phyloP scores from a whole-genome alignment of 208 protist species.

The Crithidia mellificae region DNA sequence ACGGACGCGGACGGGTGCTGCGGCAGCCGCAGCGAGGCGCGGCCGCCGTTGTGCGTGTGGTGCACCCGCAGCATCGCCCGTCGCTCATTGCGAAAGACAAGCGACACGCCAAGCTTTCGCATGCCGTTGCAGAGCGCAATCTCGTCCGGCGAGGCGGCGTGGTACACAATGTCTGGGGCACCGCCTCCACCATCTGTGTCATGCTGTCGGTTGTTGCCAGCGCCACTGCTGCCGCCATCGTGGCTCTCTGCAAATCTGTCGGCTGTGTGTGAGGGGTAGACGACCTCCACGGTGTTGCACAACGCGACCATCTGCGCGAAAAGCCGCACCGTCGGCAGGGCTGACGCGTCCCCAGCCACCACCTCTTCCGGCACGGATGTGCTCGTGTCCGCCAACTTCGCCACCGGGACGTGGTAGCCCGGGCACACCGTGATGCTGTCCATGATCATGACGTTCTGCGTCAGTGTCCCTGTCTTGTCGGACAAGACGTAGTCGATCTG shows the following conservation, averaged over 20 bases:
- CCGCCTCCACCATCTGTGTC: too few species aligned
- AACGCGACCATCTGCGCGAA: slow-evolving; percentile 79
- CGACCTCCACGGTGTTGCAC: slow-evolving; percentile 90
- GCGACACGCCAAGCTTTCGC: slow-evolving; percentile 53
- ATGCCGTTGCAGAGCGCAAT: slow-evolving; percentile 88
- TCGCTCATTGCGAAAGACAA: slow-evolving; percentile 39
- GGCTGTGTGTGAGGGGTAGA: background rate
- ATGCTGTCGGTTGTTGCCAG: too few species aligned
- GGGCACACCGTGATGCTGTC: slow-evolving; percentile 51
- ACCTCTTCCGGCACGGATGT: slow-evolving; percentile 3
- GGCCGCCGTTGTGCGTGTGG: background rate
- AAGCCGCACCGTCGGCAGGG: slow-evolving; percentile 27
- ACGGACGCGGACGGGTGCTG: background rate
- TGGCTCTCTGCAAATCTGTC: background rate
- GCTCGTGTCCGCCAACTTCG: slow-evolving; percentile 8
- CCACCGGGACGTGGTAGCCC: slow-evolving; percentile 26
- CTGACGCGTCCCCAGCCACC: background rate
- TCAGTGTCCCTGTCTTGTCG: slow-evolving; percentile 96
- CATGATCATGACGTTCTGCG: slow-evolving; percentile 94
- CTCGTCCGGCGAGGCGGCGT: slow-evolving; percentile 94
- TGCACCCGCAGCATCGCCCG: slow-evolving; percentile 30
- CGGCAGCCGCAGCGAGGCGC: background rate
- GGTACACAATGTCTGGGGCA: slow-evolving; percentile 43
- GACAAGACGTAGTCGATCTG: slow-evolving; percentile 94
- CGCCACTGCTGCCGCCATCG: background rate